These are phyloP conservation scores for Debaryomyces robertsiae DNA, from an alignment of 1,139 yeast species.

Conservation along the genomic window DNA sequence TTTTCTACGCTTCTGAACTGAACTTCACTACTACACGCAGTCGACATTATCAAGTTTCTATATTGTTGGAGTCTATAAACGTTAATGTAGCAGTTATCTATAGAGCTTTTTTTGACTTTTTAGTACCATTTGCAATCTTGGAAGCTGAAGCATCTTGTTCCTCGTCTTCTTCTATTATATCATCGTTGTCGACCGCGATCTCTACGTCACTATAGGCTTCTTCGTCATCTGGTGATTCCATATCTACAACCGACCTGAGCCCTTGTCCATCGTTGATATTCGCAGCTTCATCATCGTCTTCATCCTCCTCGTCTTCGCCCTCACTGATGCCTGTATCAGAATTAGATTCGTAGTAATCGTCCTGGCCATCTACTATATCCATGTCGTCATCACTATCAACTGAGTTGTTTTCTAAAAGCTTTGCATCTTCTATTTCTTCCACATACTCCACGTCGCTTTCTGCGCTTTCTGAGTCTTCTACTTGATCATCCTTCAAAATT, in stretches of 20 bases:
- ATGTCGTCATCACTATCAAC: constrained; percentile 19
- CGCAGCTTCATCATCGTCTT: constrained; percentile 2
- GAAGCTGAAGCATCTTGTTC: constrained; percentile 1
- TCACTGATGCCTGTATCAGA: constrained; percentile 5
- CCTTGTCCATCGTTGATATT: background rate
- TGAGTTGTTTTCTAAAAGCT: constrained; percentile 29
- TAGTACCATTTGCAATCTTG: constrained; percentile 2
- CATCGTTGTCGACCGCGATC: constrained; percentile 7
- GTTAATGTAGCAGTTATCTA: constrained; percentile 3
- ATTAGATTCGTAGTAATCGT: constrained; percentile 11
- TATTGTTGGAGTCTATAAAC: background rate
- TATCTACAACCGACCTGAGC: constrained; percentile 8
- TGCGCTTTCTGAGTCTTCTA: constrained; percentile 29
- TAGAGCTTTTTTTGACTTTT: constrained; percentile 3
- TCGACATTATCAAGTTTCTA: too few species aligned
- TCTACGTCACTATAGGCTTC: constrained; percentile 14
- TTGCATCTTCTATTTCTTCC: constrained; percentile 46
- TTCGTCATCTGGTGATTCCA: constrained; percentile 11
- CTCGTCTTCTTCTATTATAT: constrained; percentile 7
- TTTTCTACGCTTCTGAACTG: background rate
- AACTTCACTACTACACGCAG: background rate
- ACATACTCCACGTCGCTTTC: constrained; percentile 43
- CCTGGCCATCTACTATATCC: constrained; percentile 6
- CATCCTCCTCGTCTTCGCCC: constrained; percentile 3
- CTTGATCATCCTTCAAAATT: constrained; percentile 30